Base-by-base conservation (phyloP, 192 early-diverging fungal species). In the Coemansia sp. region DNA sequence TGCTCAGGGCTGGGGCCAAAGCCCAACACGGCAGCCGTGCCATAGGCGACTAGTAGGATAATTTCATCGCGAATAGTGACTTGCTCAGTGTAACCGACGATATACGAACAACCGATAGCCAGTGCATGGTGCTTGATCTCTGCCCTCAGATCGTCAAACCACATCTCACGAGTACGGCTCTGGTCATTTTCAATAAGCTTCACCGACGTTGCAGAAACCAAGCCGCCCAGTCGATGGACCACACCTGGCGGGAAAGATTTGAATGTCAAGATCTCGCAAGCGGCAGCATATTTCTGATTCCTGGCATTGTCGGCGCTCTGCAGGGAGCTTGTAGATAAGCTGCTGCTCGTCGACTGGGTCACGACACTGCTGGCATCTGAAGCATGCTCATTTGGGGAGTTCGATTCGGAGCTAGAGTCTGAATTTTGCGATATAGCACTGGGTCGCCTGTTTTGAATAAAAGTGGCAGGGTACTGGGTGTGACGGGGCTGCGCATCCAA, bases 71-170 rank as follows among this genome's bases (percentile, higher is more conserved):
- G 83, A 49, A 94, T 88, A 16, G 84, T 86, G 10, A 85, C 79
- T 3, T 75, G 75, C 66, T 94, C 93, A 15, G 84, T 81, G 76
- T 94, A 94, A 47, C 93, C 93, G 44, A 93, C 81, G 29, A 94
- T 81, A 60, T 90, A 83, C 33, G 88, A 78, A 65, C 92, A 94
- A n/a, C 87, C 86, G 8, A 93, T 68, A 0, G 83, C 75, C 58
- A 87, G 66, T 13, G 92, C 92, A 68, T 94, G 93, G 40, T 81
- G 79, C 64, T 91, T 91, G 76, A 94, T 90, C 73, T 94, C 93
- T 34, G 92, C 92, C 39, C 93, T 78, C 15, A 94, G 74, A 75
- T 94, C 93, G 11, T 81, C 68, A 87, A 89, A 92, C 90, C 90
- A 92, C 4, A 75, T 43, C 62, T 90, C 88, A 11, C 90, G 74